Evolutionary conservation across 805 yeast genomes (phyloP), one percentile per base, ranked within the genome.

Genomic region (Candida germanica): DNA sequence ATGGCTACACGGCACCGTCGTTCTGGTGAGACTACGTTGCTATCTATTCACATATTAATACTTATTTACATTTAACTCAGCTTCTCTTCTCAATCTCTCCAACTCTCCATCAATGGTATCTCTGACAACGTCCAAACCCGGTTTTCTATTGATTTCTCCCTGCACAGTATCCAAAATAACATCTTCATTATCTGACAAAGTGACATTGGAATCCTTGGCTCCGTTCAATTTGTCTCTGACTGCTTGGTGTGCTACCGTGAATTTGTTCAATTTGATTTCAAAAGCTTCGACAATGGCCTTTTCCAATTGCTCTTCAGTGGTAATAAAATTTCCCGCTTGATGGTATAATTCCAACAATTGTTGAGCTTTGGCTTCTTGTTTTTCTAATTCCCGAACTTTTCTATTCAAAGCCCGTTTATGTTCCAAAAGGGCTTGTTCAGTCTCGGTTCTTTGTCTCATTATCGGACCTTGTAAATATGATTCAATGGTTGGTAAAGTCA

Each of bases 401-500:
- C 93, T 73, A 60, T 88, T 89, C 48, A 83, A 75, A 31, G 66
- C 59, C 47, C 89, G 73, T 57, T 83, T 85, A 49, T 77, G 71
- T 20, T 59, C 49, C 45, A 86, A 61, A 19, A 73, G 50, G 35
- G 70, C 73, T 33, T 61, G 57, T 60, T 89, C 95, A 50, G 80
- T 93, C 16, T 64, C 68, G 0, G 94, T 83, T 58, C 95, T 74
- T 31, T 64, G 75, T 53, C 83, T 73, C 69, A 89, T 75, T 42
- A 87, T 62, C 11, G 91, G 85, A 2, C 85, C 86, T 15, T 72
- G 58, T 42, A 86, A 59, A 44, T 79, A 70, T 25, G 73, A 69
- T 49, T 83, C 87, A 39, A 88, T 67, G 1, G 95, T 83, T 31
- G 96, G 96, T 33, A 87, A 66, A 1, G 95, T 86, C 51, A 82